These are phyloP conservation scores for Geotrichum restrictum DNA, from an alignment of 1,139 yeast genomes.

Conservation along the genomic window DNA sequence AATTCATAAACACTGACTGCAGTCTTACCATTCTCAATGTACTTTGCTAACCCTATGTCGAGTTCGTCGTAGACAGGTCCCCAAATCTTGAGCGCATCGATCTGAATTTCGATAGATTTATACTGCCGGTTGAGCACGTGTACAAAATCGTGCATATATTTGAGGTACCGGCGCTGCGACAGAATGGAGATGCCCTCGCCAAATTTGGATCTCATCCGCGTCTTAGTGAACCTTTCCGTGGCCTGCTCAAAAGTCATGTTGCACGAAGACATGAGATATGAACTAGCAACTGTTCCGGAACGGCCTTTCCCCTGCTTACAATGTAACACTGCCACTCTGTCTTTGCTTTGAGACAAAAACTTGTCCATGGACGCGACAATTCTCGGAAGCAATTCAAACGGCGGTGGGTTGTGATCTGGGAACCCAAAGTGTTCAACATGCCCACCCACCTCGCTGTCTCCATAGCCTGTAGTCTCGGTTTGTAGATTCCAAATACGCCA, in stretches of 20 bases:
- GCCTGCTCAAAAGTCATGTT: constrained; percentile 46
- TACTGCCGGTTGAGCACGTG: constrained; percentile 24
- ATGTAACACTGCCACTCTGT: constrained; percentile 66
- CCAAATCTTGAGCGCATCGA: constrained; percentile 32
- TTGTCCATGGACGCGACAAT: constrained; percentile 47
- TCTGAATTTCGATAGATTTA: constrained; percentile 26
- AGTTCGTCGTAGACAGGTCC: constrained; percentile 31
- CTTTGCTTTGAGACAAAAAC: constrained; percentile 39
- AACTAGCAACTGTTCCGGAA: constrained; percentile 73
- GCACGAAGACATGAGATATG: constrained; percentile 56
- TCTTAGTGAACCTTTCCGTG: constrained; percentile 48
- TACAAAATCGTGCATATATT: constrained; percentile 51
- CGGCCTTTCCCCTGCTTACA: constrained; percentile 93
- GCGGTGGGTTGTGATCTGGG: constrained; percentile 77
- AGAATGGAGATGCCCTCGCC: constrained; percentile 68
- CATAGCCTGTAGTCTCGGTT: constrained; percentile 51
- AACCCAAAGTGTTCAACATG: constrained; percentile 51
- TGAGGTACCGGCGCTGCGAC: constrained; percentile 65
- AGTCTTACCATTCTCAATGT: constrained; percentile 24
- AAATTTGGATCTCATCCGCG: constrained; percentile 55
- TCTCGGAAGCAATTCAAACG: constrained; percentile 49
- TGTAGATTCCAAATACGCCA: constrained; percentile 79
- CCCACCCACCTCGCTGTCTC: constrained; percentile 41
- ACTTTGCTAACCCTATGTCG: constrained; percentile 30
- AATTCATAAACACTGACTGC: constrained; percentile 27